Conservation (phyloP, 495 filamentous ascomycete species). For the Xylaria curta region DNA sequence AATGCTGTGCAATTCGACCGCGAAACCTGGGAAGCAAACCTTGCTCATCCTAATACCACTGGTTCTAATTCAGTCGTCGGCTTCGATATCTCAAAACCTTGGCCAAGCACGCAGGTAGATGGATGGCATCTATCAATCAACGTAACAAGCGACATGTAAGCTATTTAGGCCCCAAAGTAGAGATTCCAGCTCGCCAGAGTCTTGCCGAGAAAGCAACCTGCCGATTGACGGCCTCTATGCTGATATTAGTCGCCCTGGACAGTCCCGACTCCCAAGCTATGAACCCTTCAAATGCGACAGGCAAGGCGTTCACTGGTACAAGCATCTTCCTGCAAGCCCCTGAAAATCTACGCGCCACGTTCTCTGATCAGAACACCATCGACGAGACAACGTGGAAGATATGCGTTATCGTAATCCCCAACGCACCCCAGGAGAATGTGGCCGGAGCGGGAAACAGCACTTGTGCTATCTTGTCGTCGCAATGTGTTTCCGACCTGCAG, state of each 20-base stretch:
- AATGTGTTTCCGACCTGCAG: slow-evolving; percentile 37
- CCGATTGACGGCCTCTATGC: not conserved
- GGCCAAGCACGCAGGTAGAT: slow-evolving; percentile 33
- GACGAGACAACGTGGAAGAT: slow-evolving; percentile 41
- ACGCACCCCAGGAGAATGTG: slow-evolving; percentile 31
- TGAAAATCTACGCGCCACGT: slow-evolving; percentile 25
- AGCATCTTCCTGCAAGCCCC: slow-evolving; percentile 37
- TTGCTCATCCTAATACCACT: slow-evolving; percentile 34
- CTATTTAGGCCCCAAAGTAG: not conserved
- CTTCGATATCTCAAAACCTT: slow-evolving; percentile 32
- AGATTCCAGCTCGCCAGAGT: not conserved
- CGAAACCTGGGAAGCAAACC: slow-evolving; percentile 32
- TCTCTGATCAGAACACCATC: slow-evolving; percentile 29
- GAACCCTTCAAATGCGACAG: slow-evolving; percentile 29
- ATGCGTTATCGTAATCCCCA: slow-evolving; percentile 33
- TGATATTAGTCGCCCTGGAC: slow-evolving; percentile 1
- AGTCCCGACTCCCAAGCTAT: slow-evolving; percentile 33
- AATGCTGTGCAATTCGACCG: slow-evolving; percentile 34
- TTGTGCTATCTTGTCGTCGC: slow-evolving; percentile 30
- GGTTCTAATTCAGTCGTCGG: slow-evolving; percentile 28
- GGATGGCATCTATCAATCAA: slow-evolving; percentile 35
- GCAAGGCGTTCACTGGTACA: slow-evolving; percentile 35
- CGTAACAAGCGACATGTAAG: slow-evolving; percentile 34
- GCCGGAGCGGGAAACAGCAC: slow-evolving; percentile 29
- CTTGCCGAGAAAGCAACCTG: not conserved